Evolutionary conservation across 192 early-diverging fungal species (phyloP).

Genomic region (Rhizoclosmatium globosum): DNA sequence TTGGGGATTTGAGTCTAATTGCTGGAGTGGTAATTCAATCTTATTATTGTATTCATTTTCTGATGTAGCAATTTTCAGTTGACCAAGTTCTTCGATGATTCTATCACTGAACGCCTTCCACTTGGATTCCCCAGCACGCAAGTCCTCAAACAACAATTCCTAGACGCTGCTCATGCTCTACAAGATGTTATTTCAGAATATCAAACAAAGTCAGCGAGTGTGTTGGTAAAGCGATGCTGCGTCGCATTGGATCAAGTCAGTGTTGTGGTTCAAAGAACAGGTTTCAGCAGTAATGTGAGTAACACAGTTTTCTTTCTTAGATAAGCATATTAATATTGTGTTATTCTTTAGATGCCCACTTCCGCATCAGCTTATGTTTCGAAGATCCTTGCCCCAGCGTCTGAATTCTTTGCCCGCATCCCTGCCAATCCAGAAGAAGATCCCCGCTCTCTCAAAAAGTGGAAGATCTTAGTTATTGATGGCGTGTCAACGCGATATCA

Average conservation of each 20-base stretch:
- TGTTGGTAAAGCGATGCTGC: constrained; percentile 30
- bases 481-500: constrained; percentile 9
- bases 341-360: constrained; percentile 17
- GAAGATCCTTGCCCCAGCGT: constrained; percentile 32
- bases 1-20: constrained; percentile 39
- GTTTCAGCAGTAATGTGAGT: constrained; percentile 33
- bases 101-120: constrained; percentile 4
- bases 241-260: constrained; percentile 31
- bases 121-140: neutral
- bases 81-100: constrained; percentile 5
- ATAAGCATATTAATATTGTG: neutral
- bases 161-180: neutral
- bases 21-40: neutral
- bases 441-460: neutral
- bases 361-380: constrained; percentile 28
- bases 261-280: constrained; percentile 30
- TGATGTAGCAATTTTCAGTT: neutral
- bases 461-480: constrained; percentile 23
- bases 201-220: neutral
- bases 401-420: constrained; percentile 1
- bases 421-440: neutral
- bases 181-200: constrained; percentile 8
- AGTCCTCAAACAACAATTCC: constrained; percentile 21
- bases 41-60: neutral
- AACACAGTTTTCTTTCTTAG: neutral